Evolutionary conservation across 2,329 filamentous ascomycete genomes (phyloP).

Genomic region (Penicillium sp.): DNA sequence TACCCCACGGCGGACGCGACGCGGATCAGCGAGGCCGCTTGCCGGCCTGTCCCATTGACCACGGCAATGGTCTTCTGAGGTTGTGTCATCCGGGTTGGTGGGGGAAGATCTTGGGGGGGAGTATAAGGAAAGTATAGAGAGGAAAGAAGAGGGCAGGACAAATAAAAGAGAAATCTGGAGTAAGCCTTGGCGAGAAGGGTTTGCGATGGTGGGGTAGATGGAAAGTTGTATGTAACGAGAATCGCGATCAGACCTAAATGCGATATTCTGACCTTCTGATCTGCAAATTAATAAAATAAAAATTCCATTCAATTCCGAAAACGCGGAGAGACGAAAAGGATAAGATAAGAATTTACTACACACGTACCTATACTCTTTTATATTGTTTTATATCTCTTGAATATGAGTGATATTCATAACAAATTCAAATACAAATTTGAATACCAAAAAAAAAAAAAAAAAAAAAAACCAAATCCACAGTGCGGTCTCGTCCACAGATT

Average conservation of each 20-base stretch:
- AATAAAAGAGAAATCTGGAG: slow-evolving; percentile 23
- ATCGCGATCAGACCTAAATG: slow-evolving; percentile 23
- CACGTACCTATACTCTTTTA: not conserved
- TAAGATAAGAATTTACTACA: slow-evolving; percentile 12
- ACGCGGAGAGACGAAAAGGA: slow-evolving; percentile 9
- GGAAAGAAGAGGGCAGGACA: slow-evolving; percentile 9
- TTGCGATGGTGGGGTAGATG: slow-evolving; percentile 23
- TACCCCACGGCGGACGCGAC: slow-evolving; percentile 93
- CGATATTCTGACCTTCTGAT: slow-evolving; percentile 15
- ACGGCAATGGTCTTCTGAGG: slow-evolving; percentile 79
- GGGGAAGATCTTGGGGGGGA: slow-evolving; percentile 4
- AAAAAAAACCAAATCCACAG: not conserved
- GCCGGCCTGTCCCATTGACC: slow-evolving; percentile 92
- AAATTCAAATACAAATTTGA: no score
- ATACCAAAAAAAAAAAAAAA: not conserved
- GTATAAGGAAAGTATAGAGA: not conserved
- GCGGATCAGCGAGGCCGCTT: slow-evolving; percentile 91
- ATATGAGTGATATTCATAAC: slow-evolving; percentile 9
- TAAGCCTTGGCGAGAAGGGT: slow-evolving; percentile 26
- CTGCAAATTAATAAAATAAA: slow-evolving; percentile 2
- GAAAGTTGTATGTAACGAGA: slow-evolving; percentile 20
- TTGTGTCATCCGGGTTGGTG: slow-evolving; percentile 39
- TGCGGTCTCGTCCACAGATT: slow-evolving; percentile 26
- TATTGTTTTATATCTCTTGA: not conserved
- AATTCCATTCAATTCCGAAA: not conserved